phyloP scores from a whole-genome alignment of 768 basidiomycete genomes.

The Agaricus bisporus region DNA sequence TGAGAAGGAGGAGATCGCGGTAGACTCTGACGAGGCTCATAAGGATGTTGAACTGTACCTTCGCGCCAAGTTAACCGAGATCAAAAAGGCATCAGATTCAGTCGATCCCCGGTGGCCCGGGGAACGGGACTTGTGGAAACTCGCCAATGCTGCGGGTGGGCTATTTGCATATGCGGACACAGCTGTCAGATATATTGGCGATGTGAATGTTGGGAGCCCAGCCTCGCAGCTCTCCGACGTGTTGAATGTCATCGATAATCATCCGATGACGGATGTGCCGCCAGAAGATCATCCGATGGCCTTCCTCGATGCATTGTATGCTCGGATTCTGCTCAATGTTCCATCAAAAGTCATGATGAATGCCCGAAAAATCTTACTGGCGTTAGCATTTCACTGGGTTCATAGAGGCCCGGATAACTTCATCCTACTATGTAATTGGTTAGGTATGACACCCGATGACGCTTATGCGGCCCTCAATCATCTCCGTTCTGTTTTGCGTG shows the following conservation, averaged over 20 bases:
- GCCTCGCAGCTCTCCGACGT: neutral
- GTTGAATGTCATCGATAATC: neutral
- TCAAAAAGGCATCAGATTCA: neutral
- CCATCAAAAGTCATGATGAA: neutral
- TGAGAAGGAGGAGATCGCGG: neutral
- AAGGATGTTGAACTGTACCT: neutral
- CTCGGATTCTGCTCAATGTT: neutral
- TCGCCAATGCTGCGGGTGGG: neutral
- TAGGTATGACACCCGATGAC: no score
- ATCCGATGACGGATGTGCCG: neutral
- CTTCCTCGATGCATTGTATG: slow-evolving; percentile 7
- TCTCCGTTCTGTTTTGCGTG: no score
- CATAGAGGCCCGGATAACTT: no score
- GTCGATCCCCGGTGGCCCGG: neutral
- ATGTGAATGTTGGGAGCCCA: neutral
- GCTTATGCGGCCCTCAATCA: no score
- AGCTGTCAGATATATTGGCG: neutral
- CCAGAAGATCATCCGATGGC: slow-evolving; percentile 1
- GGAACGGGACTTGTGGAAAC: neutral
- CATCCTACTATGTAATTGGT: neutral
- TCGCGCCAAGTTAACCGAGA: neutral
- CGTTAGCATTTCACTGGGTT: no score
- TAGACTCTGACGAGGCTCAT: neutral
- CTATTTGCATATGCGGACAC: neutral
- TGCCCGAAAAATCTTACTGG: neutral